Conservation (phyloP, 1,284 basidiomycete genomes). For the Puccinia hordei region DNA sequence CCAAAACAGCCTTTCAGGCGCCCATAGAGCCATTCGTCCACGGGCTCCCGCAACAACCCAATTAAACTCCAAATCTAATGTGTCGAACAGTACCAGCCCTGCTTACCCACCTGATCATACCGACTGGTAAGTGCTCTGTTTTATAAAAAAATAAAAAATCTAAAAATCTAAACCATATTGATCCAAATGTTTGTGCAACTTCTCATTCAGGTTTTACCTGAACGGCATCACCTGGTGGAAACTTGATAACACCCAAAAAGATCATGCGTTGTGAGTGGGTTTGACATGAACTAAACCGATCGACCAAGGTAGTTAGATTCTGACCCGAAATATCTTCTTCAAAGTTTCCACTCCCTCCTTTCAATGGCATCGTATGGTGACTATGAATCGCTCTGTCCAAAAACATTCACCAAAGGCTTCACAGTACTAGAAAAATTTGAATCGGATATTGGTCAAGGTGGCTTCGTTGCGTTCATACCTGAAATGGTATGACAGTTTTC, state of each 20-base stretch:
- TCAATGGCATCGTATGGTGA: conserved; percentile 52
- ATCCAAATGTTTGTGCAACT: background rate
- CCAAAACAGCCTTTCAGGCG: background rate
- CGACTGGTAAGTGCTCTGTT: conserved; percentile 5
- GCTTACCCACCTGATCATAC: background rate
- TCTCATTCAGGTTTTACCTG: conserved; percentile 30
- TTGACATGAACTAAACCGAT: background rate
- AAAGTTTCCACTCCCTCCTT: conserved; percentile 51
- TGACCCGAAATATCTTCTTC: conserved; percentile 19
- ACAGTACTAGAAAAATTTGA: conserved; percentile 51
- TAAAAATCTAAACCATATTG: background rate
- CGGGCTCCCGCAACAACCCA: background rate
- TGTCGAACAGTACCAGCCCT: background rate
- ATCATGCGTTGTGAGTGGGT: conserved; percentile 8
- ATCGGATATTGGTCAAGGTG: conserved; percentile 50
- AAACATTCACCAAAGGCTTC: conserved; percentile 53
- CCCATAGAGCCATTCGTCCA: conserved; percentile 1
- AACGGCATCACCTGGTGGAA: conserved; percentile 38
- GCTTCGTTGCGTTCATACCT: conserved; percentile 51
- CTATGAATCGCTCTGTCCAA: conserved; percentile 50
- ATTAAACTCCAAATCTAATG: too few species aligned
- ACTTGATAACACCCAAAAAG: conserved; percentile 25
- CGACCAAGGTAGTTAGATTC: background rate
- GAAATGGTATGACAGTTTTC: conserved; percentile 47
- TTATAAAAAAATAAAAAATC: too few species aligned